Base-by-base conservation (phyloP, 2,329 filamentous ascomycete species). In the Hypoxylon sp. region DNA sequence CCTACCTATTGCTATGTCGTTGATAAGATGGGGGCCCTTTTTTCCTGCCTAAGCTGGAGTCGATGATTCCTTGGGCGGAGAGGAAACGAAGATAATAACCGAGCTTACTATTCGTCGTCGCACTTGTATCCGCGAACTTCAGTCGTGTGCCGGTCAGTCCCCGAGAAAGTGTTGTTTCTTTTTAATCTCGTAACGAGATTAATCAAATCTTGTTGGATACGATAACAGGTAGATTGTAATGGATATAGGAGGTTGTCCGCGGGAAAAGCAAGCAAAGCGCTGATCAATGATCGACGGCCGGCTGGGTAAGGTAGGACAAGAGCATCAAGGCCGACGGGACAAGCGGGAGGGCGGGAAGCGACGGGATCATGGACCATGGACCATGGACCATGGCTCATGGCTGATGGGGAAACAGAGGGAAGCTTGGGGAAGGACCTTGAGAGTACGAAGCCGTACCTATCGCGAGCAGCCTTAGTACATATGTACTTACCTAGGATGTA, bases 61-160 rank as follows among this genome's bases (percentile, higher is more conserved):
- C 37, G 13, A 6, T 15, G 28, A 51, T 47, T 19, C 56, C 30
- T 57, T 59, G 41, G 59, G 53, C 37, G 24, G 24, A 26, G 24
- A 56, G 49, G 47, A 51, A 56, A 64, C 10, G 20, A 58, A 56
- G 47, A 57, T 26, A 56, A 60, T 55, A 65, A 56, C 65, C 65
- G 65, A 65, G 65, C 65, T 68, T 68, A 68, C 63, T 68, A 44
- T 63, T 68, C 51, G 62, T 48, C 32, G 59, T 62, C 56, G 57
- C 51, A 59, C 53, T 57, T 49, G 24, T 26, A 53, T 57, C 48
- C 58, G 51, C 59, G 32, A 57, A 59, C 50, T 51, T 57, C 30
- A 53, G 53, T 48, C 54, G 52, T 46, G 32, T 65, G 52, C 65
- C 56, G 58, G 34, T 11, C n/a, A 51, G 48, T 53, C 34, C 53